Evolutionary conservation across 257 asterid species (phyloP), one percentile per base, ranked within the genome.

Genomic region (Przewalskia tangutica): DNA sequence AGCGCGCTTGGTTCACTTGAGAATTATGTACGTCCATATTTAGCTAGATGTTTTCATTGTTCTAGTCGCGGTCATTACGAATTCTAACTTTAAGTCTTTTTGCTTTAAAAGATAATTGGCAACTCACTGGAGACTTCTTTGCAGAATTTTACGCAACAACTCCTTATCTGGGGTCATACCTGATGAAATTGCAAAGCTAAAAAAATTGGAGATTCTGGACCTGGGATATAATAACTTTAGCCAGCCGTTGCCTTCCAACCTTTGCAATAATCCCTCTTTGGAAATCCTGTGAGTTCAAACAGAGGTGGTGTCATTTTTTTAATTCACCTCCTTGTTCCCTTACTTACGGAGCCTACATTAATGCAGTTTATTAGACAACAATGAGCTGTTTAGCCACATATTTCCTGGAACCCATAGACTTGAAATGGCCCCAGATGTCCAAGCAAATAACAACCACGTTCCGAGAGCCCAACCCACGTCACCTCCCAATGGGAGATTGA

Each of bases 121-220:
- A 46, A 46, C 79, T 71, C 59, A 46, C 59, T 46, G 79, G 79
- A 71, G 79, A 12, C 55, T 55, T 58, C 54, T 78, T 62, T 78
- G 84, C 94, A 95, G 99, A 89, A 85, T 86, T 81, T 85, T 95
- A 78, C 90, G 94, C 81, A 92, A 95, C 87, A 95, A 95, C 85
- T 94, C 97, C 11, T 95, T 95, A 85, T 89, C 87, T 16, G 99
- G 98, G 59, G 78, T 77, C 85, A 85, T 95, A 66, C 99, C 99
- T 12, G 87, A 86, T 20, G 93, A 91, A 82, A 88, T 95, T 70
- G 83, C 85, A 55, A 84, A 84, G 81, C 85, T 95, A 63, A 91
- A 88, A 77, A 90, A 87, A 59, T 80, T 95, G 84, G 92, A 95
- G 85, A 89, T 91, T 84, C 85, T 95, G 83, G 98, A 95, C 87